These are phyloP conservation scores for Physcomitrellopsis africana DNA, from an alignment of 225 moss, liverwort and hornwort species.

Conservation along the genomic window DNA sequence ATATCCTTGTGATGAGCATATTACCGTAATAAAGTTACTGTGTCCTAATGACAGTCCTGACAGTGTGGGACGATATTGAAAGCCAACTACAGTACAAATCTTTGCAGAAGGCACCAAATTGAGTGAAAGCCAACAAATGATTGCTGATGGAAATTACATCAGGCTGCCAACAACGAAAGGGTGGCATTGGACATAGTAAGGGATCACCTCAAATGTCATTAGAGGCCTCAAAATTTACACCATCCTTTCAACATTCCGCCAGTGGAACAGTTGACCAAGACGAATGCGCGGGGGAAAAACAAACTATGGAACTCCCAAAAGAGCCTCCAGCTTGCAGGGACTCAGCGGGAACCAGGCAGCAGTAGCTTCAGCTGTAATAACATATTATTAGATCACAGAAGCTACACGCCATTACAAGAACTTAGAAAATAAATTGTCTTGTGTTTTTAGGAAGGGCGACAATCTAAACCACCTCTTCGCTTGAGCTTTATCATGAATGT, in stretches of 20 bases:
- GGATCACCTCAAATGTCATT: neutral
- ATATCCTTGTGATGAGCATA: no score
- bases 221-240: slow-evolving; percentile 23
- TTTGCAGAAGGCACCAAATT: neutral
- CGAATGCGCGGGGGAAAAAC: slow-evolving; percentile 3
- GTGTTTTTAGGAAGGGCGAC: slow-evolving; percentile 40
- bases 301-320: slow-evolving; percentile 21
- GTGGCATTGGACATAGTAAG: neutral
- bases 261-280: slow-evolving; percentile 7
- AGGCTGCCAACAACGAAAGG: slow-evolving; percentile 15
- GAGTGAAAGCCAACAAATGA: neutral
- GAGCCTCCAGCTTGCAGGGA: slow-evolving; percentile 14
- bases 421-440: slow-evolving; percentile 4
- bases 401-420: slow-evolving; percentile 29
- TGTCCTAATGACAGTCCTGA: no score
- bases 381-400: slow-evolving; percentile 24
- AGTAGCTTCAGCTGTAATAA: slow-evolving; percentile 16
- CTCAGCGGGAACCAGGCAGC: neutral
- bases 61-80: no score
- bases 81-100: neutral
- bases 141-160: slow-evolving; percentile 18
- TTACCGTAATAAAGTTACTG: no score
- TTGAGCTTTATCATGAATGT: slow-evolving; percentile 35
- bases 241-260: slow-evolving; percentile 10
- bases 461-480: slow-evolving; percentile 43